Evolutionary conservation across 83 land plant species (phyloP).

Genomic region (Thuja plicata): DNA sequence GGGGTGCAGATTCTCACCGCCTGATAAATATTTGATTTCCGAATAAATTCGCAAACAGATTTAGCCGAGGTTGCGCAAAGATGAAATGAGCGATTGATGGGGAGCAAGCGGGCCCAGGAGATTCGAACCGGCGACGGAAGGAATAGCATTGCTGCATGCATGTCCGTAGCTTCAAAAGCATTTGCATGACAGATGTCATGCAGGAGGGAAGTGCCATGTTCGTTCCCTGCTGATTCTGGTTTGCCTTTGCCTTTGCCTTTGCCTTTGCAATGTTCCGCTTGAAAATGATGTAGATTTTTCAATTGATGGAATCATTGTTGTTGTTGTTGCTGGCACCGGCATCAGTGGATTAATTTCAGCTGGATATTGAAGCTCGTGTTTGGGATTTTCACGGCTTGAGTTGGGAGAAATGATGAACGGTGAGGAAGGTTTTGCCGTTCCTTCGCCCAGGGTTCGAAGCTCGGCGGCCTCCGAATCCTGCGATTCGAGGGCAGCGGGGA

Average conservation of each 20-base stretch:
- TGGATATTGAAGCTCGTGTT: background rate
- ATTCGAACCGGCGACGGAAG: too few species aligned
- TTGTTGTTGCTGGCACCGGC: background rate
- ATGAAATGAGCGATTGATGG: too few species aligned
- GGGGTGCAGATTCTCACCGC: too few species aligned
- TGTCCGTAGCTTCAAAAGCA: background rate
- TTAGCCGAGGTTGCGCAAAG: too few species aligned
- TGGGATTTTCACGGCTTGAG: background rate
- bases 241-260: background rate
- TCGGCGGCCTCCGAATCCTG: background rate
- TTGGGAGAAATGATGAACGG: background rate
- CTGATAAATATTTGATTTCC: too few species aligned
- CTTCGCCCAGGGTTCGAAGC: conserved; percentile 1
- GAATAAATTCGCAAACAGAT: too few species aligned
- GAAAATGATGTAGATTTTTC: background rate
- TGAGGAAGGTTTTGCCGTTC: background rate
- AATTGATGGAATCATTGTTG: background rate
- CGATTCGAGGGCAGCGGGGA: background rate
- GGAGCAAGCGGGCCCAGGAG: too few species aligned
- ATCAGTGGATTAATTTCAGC: background rate
- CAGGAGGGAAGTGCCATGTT: background rate
- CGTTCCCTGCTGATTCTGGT: background rate
- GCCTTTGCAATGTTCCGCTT: background rate
- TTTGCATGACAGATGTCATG: background rate
- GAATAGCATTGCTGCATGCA: too few species aligned